Evolutionary conservation across 805 yeast genomes (phyloP).

Genomic region (Saturnispora hagleri): DNA sequence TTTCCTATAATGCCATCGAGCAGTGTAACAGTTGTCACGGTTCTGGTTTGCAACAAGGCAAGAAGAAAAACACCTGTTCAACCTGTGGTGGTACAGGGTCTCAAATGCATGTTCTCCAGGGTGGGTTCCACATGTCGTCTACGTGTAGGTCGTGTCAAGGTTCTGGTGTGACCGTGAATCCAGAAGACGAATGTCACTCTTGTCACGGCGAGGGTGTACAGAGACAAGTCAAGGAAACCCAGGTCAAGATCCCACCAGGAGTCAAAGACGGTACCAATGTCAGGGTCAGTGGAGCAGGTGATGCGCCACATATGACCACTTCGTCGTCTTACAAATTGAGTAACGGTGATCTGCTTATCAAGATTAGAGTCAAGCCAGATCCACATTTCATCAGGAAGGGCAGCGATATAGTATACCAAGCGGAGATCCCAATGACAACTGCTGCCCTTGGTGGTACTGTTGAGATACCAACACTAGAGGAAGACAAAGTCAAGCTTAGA

Average conservation of each 20-base stretch:
- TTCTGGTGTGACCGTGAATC: conserved; percentile 67
- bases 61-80: conserved; percentile 67
- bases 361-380: conserved; percentile 73
- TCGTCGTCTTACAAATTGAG: conserved; percentile 58
- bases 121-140: conserved; percentile 95
- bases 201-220: conserved; percentile 91
- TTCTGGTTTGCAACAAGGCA: conserved; percentile 72
- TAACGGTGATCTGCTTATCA: conserved; percentile 83
- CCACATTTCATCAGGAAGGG: conserved; percentile 57
- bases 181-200: conserved; percentile 57
- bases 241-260: conserved; percentile 83
- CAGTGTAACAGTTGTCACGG: conserved; percentile 78
- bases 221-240: conserved; percentile 57
- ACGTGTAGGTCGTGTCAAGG: conserved; percentile 88
- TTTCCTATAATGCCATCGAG: conserved; percentile 66
- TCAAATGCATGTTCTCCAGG: conserved; percentile 71
- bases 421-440: conserved; percentile 82
- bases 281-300: conserved; percentile 83
- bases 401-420: conserved; percentile 53
- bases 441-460: conserved; percentile 93
- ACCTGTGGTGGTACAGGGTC: conserved; percentile 93
- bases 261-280: conserved; percentile 78
- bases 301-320: conserved; percentile 69
- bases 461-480: conserved; percentile 80
- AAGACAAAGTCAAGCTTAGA: conserved; percentile 62